These are phyloP conservation scores for Trichoderma atroviride DNA, from an alignment of 2,329 filamentous ascomycete genomes.

Conservation along the genomic window DNA sequence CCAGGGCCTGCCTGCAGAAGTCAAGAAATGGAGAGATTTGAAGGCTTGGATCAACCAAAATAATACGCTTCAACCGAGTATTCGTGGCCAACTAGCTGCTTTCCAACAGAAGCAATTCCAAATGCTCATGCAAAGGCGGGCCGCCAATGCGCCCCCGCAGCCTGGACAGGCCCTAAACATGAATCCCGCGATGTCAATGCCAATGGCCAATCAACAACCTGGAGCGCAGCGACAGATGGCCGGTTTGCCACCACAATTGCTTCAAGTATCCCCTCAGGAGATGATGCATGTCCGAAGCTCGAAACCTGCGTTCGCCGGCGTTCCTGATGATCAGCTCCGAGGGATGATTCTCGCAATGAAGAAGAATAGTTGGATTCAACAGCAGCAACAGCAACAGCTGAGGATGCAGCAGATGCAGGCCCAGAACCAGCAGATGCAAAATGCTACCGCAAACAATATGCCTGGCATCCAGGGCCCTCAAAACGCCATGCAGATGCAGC, in stretches of 20 bases:
- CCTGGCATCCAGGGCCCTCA: conserved; percentile 52
- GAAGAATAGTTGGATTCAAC: conserved; percentile 37
- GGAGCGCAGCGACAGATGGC: conserved; percentile 33
- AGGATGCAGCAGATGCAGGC: conserved; percentile 39
- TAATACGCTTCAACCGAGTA: conserved; percentile 37
- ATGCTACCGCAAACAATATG: conserved; percentile 45
- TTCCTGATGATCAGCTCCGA: conserved; percentile 42
- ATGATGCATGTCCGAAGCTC: conserved; percentile 38
- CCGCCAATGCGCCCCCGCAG: conserved; percentile 35
- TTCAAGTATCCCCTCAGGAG: conserved; percentile 41
- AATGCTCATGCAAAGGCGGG: conserved; percentile 37
- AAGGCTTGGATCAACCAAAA: conserved; percentile 47
- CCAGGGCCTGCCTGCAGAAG: conserved; percentile 43
- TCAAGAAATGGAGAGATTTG: conserved; percentile 55
- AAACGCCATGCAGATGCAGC: conserved; percentile 56
- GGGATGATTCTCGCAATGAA: conserved; percentile 40
- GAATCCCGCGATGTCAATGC: conserved; percentile 31
- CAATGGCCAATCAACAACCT: conserved; percentile 37
- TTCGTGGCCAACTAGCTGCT: conserved; percentile 39
- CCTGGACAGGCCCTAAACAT: conserved; percentile 38
- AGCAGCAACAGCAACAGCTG: conserved; percentile 39
- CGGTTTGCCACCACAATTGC: conserved; percentile 35
- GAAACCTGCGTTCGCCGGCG: conserved; percentile 33
- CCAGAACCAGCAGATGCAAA: conserved; percentile 43
- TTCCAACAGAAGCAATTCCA: conserved; percentile 48